These are phyloP conservation scores for Melocanna baccifera DNA, from an alignment of 176 grass and related monocot species.

Conservation along the genomic window DNA sequence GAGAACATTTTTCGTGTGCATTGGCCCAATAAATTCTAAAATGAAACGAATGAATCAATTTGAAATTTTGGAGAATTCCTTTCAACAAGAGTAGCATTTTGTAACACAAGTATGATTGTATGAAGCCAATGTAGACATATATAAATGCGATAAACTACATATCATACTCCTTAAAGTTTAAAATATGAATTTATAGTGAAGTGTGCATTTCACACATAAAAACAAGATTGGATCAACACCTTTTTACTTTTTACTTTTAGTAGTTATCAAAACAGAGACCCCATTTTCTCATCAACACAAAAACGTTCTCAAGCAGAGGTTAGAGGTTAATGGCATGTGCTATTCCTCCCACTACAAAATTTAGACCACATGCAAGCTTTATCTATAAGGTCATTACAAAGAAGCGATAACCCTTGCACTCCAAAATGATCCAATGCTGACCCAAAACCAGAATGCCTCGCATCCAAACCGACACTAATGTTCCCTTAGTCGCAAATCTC, in stretches of 20 bases:
- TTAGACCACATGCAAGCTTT: background rate
- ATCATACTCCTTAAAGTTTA: background rate
- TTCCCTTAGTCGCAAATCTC: background rate
- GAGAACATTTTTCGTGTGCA: constrained; percentile 67
- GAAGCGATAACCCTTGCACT: background rate
- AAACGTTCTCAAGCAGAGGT: background rate
- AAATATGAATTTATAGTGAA: background rate
- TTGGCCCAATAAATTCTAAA: constrained; percentile 43
- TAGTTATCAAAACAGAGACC: background rate
- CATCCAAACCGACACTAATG: background rate
- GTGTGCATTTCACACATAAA: background rate
- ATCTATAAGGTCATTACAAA: background rate
- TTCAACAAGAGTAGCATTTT: background rate
- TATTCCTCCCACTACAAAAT: background rate
- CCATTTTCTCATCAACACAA: background rate
- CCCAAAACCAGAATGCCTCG: constrained; percentile 16
- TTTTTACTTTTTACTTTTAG: background rate
- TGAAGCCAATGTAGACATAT: background rate
- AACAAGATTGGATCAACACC: background rate
- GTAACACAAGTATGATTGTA: background rate
- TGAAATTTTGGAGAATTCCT: background rate
- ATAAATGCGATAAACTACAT: background rate
- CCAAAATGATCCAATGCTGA: background rate
- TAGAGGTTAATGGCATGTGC: background rate
- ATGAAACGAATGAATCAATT: background rate